A percentile compares a stretch with the other conserved stretches of the same genome.
Conservation (phyloP, 176 grass and related monocot genomes). For the Aegilops bicornis region DNA sequence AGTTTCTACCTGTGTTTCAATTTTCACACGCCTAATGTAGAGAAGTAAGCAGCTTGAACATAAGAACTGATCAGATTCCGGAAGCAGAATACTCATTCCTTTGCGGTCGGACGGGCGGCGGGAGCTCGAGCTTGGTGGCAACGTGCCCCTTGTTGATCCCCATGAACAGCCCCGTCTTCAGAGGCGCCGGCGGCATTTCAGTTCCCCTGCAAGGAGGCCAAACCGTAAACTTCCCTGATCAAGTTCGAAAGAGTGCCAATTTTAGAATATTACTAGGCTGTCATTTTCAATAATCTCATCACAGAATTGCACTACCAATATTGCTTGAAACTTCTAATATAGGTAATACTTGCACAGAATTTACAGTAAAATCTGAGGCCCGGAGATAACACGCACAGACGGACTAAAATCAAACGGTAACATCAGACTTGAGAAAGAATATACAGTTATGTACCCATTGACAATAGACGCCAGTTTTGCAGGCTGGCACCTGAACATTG, state of each 20-base stretch:
- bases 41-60: not conserved
- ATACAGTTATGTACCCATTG: not conserved
- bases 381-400: not conserved
- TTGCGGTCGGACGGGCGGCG: not conserved
- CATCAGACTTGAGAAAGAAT: not conserved
- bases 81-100: not conserved
- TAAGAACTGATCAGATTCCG: not conserved
- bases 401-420: not conserved
- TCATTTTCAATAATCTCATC: not conserved
- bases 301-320: not conserved
- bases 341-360: not conserved
- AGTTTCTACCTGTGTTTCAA: not conserved
- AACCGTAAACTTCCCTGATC: constrained; percentile 1
- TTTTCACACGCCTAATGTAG: not conserved
- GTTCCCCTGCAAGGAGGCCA: too few relatives aligned
- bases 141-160: not conserved
- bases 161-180: not conserved
- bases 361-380: not conserved
- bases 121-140: constrained; percentile 9
- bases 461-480: not conserved
- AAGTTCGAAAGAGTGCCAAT: too few relatives aligned
- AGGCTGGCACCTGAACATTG: not conserved
- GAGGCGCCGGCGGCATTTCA: not conserved
- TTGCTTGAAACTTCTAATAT: not conserved
- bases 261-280: not conserved